phyloP scores from a whole-genome alignment of 2,329 filamentous ascomycete genomes.

The Blastomyces parvus region DNA sequence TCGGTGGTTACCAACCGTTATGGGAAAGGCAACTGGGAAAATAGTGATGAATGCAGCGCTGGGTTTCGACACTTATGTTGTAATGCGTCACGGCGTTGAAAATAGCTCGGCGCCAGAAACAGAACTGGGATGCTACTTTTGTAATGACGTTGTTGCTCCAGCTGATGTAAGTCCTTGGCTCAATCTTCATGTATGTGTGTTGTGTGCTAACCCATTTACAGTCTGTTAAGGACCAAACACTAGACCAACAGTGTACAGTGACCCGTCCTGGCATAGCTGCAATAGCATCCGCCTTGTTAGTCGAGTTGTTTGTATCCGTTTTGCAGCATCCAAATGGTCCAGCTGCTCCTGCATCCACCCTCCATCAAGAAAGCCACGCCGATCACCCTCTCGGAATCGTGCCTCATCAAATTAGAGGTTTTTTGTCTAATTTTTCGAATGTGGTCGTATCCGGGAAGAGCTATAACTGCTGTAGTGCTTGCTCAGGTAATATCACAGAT shows the following conservation, averaged over 20 bases:
- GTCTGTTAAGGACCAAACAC: constrained; percentile 88
- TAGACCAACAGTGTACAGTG: constrained; percentile 97
- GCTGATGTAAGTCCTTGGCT: constrained; percentile 60
- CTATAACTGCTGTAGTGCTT: constrained; percentile 55
- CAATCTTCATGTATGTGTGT: constrained; percentile 18
- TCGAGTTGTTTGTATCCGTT: constrained; percentile 79
- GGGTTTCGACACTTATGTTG: constrained; percentile 92
- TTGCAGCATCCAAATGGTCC: constrained; percentile 65
- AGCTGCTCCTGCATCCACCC: constrained; percentile 32
- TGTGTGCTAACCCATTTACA: constrained; percentile 31
- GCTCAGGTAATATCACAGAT: constrained; percentile 46
- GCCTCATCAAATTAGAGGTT: constrained; percentile 56
- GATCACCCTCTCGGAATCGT: constrained; percentile 44
- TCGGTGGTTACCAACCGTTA: constrained; percentile 88
- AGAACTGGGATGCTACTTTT: constrained; percentile 91
- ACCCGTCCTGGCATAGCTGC: constrained; percentile 86
- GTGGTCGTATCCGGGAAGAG: constrained; percentile 47
- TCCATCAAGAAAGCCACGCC: constrained; percentile 25
- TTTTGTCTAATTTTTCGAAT: constrained; percentile 51
- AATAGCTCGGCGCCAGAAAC: constrained; percentile 47
- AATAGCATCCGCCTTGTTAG: constrained; percentile 81
- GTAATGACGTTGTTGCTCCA: constrained; percentile 92
- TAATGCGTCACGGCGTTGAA: constrained; percentile 85
- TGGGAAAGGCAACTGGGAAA: constrained; percentile 87
- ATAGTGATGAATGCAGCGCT: constrained; percentile 95